These are phyloP conservation scores for Yamadazyma dushanensis DNA, from an alignment of 1,139 yeast species.

Conservation along the genomic window DNA sequence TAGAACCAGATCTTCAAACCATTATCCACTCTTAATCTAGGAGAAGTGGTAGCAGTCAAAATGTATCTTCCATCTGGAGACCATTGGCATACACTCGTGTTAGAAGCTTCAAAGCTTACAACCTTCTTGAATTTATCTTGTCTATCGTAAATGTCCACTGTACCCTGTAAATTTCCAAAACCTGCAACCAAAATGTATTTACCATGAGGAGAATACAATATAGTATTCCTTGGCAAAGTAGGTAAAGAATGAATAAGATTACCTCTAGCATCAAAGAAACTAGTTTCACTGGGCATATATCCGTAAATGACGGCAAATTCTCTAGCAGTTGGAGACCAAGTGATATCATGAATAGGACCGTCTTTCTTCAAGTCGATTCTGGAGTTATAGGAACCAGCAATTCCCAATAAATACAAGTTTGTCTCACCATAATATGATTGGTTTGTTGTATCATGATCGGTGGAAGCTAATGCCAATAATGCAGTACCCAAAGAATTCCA, in stretches of 20 bases:
- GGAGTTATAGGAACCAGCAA: constrained; percentile 89
- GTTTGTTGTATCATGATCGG: constrained; percentile 93
- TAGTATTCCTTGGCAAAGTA: constrained; percentile 85
- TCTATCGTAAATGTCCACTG: constrained; percentile 93
- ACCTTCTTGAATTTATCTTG: constrained; percentile 81
- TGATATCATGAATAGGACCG: constrained; percentile 96
- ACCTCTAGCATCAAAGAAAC: constrained; percentile 94
- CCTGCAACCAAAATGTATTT: constrained; percentile 92
- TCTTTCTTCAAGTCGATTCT: constrained; percentile 85
- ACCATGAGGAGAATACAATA: constrained; percentile 92
- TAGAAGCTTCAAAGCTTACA: constrained; percentile 83
- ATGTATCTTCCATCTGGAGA: constrained; percentile 96
- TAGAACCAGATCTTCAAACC: constrained; percentile 94
- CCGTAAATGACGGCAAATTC: constrained; percentile 98
- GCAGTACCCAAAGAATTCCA: constrained; percentile 98
- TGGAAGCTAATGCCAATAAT: constrained; percentile 85
- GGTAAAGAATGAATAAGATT: constrained; percentile 82
- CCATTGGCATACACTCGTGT: constrained; percentile 96
- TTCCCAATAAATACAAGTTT: constrained; percentile 83
- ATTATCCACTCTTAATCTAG: constrained; percentile 95
- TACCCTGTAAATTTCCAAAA: constrained; percentile 96
- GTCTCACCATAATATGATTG: constrained; percentile 97
- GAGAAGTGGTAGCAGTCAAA: constrained; percentile 95
- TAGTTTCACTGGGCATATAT: constrained; percentile 95
- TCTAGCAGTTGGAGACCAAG: constrained; percentile 96